Conservation (phyloP, 208 protist genomes). For the Spongospora subterranea region DNA sequence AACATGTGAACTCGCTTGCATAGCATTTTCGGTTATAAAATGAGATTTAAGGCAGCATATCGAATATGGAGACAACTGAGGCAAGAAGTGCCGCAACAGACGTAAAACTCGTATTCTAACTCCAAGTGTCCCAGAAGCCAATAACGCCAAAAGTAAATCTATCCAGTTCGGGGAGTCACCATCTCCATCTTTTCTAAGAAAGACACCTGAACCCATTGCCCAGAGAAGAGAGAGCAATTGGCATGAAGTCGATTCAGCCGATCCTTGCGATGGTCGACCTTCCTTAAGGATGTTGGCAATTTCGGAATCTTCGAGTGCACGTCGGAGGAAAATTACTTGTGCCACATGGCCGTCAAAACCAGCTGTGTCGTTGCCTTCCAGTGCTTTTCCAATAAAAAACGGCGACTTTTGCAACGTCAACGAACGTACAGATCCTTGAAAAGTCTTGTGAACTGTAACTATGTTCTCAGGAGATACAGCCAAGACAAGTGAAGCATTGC, state of each 20-base stretch:
- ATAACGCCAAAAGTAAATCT: not conserved
- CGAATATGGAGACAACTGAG: too few species aligned
- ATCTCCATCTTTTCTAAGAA: not conserved
- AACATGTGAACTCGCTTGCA: too few species aligned
- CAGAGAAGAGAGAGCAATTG: constrained; percentile 35
- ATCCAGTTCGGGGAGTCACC: not conserved
- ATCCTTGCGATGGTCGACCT: not conserved
- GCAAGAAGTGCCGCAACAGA: constrained; percentile 28
- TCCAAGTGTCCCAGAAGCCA: not conserved
- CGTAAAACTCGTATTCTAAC: constrained; percentile 26
- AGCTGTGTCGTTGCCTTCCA: constrained; percentile 10
- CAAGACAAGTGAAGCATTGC: not conserved
- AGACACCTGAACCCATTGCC: not conserved
- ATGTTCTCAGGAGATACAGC: not conserved
- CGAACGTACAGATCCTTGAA: not conserved
- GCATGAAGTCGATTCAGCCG: not conserved
- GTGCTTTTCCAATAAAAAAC: constrained; percentile 28
- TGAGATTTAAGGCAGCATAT: too few species aligned
- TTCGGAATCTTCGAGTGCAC: not conserved
- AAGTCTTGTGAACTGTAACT: not conserved
- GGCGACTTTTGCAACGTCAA: not conserved
- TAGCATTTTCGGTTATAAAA: too few species aligned
- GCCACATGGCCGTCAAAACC: constrained; percentile 11
- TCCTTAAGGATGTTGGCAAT: not conserved
- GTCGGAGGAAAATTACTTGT: constrained; percentile 32